A percentile compares a stretch with the other conserved stretches of the same genome.
Evolutionary conservation across 164 flowering plant species (phyloP).

Genomic region (Magnolia kwangsiensis): DNA sequence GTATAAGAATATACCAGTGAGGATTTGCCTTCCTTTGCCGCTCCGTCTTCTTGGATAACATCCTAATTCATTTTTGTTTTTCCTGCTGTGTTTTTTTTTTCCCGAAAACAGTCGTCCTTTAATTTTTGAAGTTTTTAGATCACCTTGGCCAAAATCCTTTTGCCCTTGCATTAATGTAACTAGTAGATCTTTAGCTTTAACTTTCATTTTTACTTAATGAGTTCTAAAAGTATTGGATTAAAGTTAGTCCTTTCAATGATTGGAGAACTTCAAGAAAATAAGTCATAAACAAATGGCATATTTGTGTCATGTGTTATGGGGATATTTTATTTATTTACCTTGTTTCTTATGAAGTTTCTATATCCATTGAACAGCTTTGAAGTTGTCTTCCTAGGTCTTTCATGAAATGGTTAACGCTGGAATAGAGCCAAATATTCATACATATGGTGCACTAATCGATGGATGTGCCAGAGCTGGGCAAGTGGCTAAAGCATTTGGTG

Average conservation of each 20-base stretch:
- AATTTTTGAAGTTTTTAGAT: no score
- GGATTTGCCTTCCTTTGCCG: no score
- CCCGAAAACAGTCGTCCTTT: no score
- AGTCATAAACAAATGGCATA: background rate
- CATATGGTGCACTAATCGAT: conserved; percentile 96
- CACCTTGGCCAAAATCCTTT: no score
- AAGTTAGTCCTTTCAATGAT: background rate
- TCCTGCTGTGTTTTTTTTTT: no score
- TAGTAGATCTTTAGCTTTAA: no score
- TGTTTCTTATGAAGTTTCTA: background rate
- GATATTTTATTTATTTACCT: background rate
- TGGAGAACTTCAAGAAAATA: background rate
- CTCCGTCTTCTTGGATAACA: no score
- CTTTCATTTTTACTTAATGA: no score
- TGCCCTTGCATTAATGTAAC: no score
- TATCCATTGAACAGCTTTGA: conserved; percentile 12
- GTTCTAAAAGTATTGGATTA: no score
- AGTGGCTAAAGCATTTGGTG: conserved; percentile 96
- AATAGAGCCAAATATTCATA: conserved; percentile 84
- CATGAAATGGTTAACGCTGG: conserved; percentile 93
- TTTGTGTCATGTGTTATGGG: background rate
- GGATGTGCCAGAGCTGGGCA: conserved; percentile 97
- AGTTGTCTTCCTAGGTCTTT: conserved; percentile 54
- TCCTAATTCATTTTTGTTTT: no score
- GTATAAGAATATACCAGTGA: no score